phyloP scores from a whole-genome alignment of 768 basidiomycete species.

The Phaeotremella fagi region DNA sequence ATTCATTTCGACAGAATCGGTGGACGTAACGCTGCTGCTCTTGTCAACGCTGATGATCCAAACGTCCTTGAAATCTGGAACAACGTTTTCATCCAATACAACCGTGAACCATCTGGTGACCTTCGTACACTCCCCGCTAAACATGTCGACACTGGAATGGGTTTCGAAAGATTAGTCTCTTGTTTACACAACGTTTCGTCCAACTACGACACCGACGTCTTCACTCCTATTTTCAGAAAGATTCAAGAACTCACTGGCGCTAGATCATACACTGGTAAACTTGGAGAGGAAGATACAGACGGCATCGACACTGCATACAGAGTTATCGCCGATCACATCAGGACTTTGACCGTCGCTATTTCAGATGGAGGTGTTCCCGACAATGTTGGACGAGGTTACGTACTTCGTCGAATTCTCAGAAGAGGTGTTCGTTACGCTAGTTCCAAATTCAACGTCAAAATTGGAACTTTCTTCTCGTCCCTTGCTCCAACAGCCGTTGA shows the following conservation, averaged over 20 bases:
- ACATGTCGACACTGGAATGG: conserved; percentile 99
- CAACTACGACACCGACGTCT: conserved; percentile 98
- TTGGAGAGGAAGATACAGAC: conserved; percentile 90
- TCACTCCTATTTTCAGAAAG: conserved; percentile 77
- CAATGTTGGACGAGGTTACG: conserved; percentile 94
- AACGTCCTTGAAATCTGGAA: conserved; percentile 96
- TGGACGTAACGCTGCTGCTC: conserved; percentile 85
- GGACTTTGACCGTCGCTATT: conserved; percentile 90
- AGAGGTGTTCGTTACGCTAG: conserved; percentile 92
- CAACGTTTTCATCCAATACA: conserved; percentile 99
- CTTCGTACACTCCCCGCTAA: conserved; percentile 77
- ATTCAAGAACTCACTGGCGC: conserved; percentile 86
- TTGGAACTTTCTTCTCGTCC: conserved; percentile 91
- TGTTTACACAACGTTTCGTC: conserved; percentile 83
- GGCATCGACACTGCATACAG: conserved; percentile 97
- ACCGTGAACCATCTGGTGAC: conserved; percentile 82
- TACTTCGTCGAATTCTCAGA: conserved; percentile 86
- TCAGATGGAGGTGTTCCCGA: conserved; percentile 95
- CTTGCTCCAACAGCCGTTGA: conserved; percentile 84
- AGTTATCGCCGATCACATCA: conserved; percentile 89
- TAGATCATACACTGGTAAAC: conserved; percentile 78
- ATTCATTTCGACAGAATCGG: conserved; percentile 96
- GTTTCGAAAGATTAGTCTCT: conserved; percentile 95
- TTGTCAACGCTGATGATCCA: conserved; percentile 95
- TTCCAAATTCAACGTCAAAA: conserved; percentile 86